Conservation (phyloP, 495 filamentous ascomycete genomes). For the Rhypophila decipiens region DNA sequence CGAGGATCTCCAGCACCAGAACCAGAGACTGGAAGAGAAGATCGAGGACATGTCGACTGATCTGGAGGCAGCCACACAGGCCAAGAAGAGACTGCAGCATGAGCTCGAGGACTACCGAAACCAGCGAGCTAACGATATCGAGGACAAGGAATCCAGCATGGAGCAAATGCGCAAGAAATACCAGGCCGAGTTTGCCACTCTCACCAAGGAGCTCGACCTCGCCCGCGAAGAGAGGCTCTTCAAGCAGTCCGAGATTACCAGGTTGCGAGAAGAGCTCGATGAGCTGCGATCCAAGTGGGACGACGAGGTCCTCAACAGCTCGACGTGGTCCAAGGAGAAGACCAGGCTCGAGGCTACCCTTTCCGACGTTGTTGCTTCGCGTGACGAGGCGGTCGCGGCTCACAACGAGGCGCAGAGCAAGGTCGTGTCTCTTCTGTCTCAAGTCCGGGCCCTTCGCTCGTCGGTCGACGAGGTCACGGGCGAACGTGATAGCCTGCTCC, state of each 20-base stretch:
- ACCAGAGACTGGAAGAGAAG: slow-evolving; percentile 81
- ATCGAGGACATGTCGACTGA: slow-evolving; percentile 91
- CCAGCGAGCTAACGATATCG: slow-evolving; percentile 90
- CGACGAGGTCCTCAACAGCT: slow-evolving; percentile 94
- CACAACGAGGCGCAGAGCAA: slow-evolving; percentile 94
- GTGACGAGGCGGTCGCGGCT: slow-evolving; percentile 86
- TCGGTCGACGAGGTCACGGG: slow-evolving; percentile 78
- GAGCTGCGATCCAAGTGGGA: slow-evolving; percentile 97
- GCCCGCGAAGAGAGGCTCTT: slow-evolving; percentile 75
- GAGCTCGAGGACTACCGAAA: slow-evolving; percentile 96
- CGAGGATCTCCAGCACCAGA: slow-evolving; percentile 85
- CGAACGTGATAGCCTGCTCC: slow-evolving; percentile 76
- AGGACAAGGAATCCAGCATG: slow-evolving; percentile 93
- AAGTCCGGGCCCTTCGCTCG: slow-evolving; percentile 78
- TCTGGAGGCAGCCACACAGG: slow-evolving; percentile 75
- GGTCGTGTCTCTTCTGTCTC: slow-evolving; percentile 83
- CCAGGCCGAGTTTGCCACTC: slow-evolving; percentile 79
- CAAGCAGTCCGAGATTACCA: slow-evolving; percentile 58
- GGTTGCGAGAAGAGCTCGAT: slow-evolving; percentile 88
- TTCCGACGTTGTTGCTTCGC: slow-evolving; percentile 79
- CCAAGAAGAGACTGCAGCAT: slow-evolving; percentile 92
- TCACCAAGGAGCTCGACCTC: slow-evolving; percentile 88
- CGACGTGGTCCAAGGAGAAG: slow-evolving; percentile 98
- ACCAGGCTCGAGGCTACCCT: slow-evolving; percentile 83
- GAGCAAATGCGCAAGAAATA: slow-evolving; percentile 98